phyloP scores from a whole-genome alignment of 495 filamentous ascomycete genomes.

The Neurospora intermedia region DNA sequence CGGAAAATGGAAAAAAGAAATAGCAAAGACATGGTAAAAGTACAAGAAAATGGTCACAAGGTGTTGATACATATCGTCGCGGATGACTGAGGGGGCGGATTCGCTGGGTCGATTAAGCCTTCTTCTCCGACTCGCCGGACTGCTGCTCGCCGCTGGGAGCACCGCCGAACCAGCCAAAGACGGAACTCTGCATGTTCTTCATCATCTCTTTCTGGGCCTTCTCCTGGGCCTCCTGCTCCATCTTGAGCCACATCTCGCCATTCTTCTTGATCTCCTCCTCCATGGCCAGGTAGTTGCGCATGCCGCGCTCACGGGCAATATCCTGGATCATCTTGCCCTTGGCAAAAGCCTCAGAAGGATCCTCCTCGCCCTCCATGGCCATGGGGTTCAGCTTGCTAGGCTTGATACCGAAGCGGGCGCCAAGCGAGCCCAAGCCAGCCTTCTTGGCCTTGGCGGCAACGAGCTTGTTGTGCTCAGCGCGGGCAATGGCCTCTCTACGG shows the following conservation, averaged over 20 bases:
- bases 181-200: conserved; percentile 58
- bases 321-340: conserved; percentile 95
- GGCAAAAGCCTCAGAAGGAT: conserved; percentile 58
- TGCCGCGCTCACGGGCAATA: conserved; percentile 79
- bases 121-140: conserved; percentile 5
- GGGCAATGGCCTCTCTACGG: conserved; percentile 70
- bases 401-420: conserved; percentile 65
- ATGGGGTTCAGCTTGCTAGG: conserved; percentile 42
- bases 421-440: conserved; percentile 50
- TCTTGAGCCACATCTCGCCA: conserved; percentile 86
- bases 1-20: neutral
- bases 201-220: conserved; percentile 80
- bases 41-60: conserved; percentile 1
- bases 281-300: conserved; percentile 76
- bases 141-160: neutral
- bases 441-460: conserved; percentile 61
- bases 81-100: neutral
- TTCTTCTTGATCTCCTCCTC: conserved; percentile 86
- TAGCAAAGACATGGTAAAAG: neutral
- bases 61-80: conserved; percentile 9
- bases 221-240: conserved; percentile 77
- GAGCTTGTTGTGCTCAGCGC: conserved; percentile 68
- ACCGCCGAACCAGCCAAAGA: conserved; percentile 36
- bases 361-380: conserved; percentile 56
- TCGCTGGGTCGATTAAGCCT: conserved; percentile 1